Evolutionary conservation across 1,284 basidiomycete genomes (phyloP), one percentile per base, ranked within the genome.

Genomic region (Papiliotrema flavescens): DNA sequence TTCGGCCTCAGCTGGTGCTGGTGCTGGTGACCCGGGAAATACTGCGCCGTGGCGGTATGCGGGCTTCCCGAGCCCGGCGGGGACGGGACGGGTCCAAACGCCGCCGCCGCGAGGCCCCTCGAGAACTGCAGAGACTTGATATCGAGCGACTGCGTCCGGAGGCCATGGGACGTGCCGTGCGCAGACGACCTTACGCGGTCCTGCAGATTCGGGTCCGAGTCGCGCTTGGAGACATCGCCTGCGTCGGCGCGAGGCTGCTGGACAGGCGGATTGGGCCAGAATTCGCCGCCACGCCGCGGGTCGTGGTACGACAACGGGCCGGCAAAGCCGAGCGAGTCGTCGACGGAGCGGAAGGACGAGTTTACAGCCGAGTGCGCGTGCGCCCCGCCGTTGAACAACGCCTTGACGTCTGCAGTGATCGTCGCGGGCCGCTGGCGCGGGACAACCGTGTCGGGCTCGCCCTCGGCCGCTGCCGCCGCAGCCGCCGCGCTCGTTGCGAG

Each of bases 361-460:
- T n/a, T 32, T 5, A 37, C 34, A 3, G 17, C 19, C 51, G 47
- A 49, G 56, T 49, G 58, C 11, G 28, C 28, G 42, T n/a, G 64
- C 87, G 87, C 35, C 19, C 46, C 35, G 34, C 89, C 81, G 58
- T 84, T 90, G 78, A 98, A 97, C 57, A 97, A 76, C 0, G 94
- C 92, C 76, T 97, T 97, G 56, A 98, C 93, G 68, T 97, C 91
- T 0, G 91, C 90, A 3, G 92, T 89, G 9, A 90, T 91, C 62
- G 85, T 89, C 11, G 89, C 89, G 55, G 93, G 79, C 47, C 90
- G 84, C 48, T 92, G 79, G 44, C 89, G 80, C 51, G 89, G 82
- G 15, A 84, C 83, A 67, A 85, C 82, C 37, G 84, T 79, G 65
- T 89, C 87, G 26, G 82, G 76, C 44, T 84, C 80, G 46, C 84